Evolutionary conservation across 495 filamentous ascomycete genomes (phyloP).

Genomic region (Pseudomonodictys pantanalensis): DNA sequence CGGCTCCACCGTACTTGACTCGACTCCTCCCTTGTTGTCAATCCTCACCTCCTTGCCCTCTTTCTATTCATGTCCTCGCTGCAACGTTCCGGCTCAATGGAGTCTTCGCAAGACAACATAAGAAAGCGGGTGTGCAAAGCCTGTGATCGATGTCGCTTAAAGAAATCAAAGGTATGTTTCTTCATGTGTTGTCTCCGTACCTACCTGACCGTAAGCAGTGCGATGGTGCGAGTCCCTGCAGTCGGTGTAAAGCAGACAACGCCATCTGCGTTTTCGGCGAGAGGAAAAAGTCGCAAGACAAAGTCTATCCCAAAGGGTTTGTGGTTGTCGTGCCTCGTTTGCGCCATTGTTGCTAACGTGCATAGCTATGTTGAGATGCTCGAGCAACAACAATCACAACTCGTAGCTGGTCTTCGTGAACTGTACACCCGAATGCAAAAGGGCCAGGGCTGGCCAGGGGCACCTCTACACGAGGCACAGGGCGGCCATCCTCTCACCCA

Average conservation of each 20-base stretch:
- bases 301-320: slow-evolving; percentile 46
- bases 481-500: slow-evolving; percentile 64
- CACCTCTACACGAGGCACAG: slow-evolving; percentile 49
- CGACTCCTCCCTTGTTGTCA: background rate
- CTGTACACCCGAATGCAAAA: slow-evolving; percentile 53
- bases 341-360: background rate
- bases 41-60: background rate
- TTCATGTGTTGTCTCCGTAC: background rate
- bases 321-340: background rate
- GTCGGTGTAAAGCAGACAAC: slow-evolving; percentile 57
- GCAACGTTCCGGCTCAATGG: slow-evolving; percentile 30
- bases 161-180: slow-evolving; percentile 63
- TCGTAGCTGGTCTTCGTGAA: slow-evolving; percentile 61
- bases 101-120: slow-evolving; percentile 36
- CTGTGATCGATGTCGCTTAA: slow-evolving; percentile 67
- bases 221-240: slow-evolving; percentile 65
- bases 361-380: slow-evolving; percentile 67
- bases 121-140: slow-evolving; percentile 67
- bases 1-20: background rate
- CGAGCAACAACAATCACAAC: slow-evolving; percentile 65
- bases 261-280: slow-evolving; percentile 46
- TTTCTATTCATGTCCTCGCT: slow-evolving; percentile 19
- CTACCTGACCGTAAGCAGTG: slow-evolving; percentile 46
- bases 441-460: slow-evolving; percentile 56
- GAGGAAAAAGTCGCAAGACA: slow-evolving; percentile 46